A percentile compares a stretch with the other conserved stretches of the same genome.
Evolutionary conservation across 306 rosid species (phyloP).

Genomic region (Chamaecrista fasciculata): DNA sequence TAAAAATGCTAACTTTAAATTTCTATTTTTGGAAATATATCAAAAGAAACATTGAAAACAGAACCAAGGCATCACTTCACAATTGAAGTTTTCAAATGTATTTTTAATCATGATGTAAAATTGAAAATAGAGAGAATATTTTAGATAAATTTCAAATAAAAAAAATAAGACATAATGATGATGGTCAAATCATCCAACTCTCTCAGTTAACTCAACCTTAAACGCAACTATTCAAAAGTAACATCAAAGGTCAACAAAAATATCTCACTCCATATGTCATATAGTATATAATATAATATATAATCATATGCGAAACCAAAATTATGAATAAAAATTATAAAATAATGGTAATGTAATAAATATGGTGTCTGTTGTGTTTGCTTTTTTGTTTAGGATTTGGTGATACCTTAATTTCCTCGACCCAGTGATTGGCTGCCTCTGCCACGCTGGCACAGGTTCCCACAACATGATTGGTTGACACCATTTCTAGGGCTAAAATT

Average conservation of each 20-base stretch:
- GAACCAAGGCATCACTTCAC: not conserved
- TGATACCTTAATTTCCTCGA: conserved; percentile 92
- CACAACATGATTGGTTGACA: conserved; percentile 51
- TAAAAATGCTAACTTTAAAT: not conserved
- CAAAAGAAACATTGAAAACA: not conserved
- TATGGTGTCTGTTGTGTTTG: not conserved
- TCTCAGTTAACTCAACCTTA: conserved; percentile 38
- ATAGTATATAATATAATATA: too few species aligned
- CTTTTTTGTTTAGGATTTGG: not conserved
- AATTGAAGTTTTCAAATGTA: too few species aligned
- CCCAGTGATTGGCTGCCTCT: conserved; percentile 63
- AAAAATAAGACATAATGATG: too few species aligned
- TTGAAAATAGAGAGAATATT: too few species aligned
- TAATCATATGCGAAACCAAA: too few species aligned
- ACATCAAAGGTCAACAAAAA: conserved; percentile 13
- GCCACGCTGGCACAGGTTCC: conserved; percentile 56
- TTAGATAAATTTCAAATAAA: too few species aligned
- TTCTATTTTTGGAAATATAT: not conserved
- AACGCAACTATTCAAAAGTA: conserved; percentile 31
- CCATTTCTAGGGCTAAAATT: conserved; percentile 33
- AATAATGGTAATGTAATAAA: too few species aligned
- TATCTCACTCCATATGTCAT: conserved; percentile 35
- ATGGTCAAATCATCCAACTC: conserved; percentile 39
- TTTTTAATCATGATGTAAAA: too few species aligned
- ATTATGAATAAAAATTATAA: not conserved